A percentile compares a stretch with the other conserved stretches of the same genome.
Conservation (phyloP, 2,329 filamentous ascomycete species). For the Pseudocercospora musae region DNA sequence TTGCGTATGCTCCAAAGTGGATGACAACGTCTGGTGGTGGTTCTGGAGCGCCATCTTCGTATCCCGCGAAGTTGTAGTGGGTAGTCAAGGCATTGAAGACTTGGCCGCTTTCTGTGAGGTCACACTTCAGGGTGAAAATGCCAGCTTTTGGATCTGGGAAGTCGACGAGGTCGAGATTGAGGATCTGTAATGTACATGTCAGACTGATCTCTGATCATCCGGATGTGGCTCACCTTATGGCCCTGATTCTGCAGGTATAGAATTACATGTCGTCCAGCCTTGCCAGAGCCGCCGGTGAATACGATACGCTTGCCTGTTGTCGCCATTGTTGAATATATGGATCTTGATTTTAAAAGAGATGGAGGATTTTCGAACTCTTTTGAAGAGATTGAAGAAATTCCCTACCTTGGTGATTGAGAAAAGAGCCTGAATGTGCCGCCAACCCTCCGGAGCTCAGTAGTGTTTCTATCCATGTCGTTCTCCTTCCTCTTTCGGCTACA, state of each 20-base stretch:
- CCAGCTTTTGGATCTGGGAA: constrained; percentile 38
- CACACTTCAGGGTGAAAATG: constrained; percentile 55
- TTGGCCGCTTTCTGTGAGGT: constrained; percentile 55
- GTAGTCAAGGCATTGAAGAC: constrained; percentile 56
- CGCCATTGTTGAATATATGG: not conserved
- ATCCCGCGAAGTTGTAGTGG: constrained; percentile 54
- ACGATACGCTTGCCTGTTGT: constrained; percentile 43
- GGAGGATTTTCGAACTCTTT: not conserved
- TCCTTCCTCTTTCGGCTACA: not conserved
- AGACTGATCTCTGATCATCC: not conserved
- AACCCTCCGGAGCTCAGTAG: not conserved
- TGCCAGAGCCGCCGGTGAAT: constrained; percentile 56
- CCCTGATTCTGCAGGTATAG: constrained; percentile 50
- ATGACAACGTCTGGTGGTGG: constrained; percentile 58
- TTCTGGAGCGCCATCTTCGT: constrained; percentile 44
- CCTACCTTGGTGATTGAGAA: not conserved
- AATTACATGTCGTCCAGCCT: constrained; percentile 56
- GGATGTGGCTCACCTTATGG: constrained; percentile 37
- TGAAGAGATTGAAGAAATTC: not conserved
- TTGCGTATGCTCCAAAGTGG: constrained; percentile 58
- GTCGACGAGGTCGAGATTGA: constrained; percentile 54
- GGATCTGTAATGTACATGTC: constrained; percentile 32
- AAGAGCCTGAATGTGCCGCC: not conserved
- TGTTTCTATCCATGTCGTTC: not conserved
- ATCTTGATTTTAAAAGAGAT: not conserved